Base-by-base conservation (phyloP, 257 asterid species). In the Prunella vulgaris region DNA sequence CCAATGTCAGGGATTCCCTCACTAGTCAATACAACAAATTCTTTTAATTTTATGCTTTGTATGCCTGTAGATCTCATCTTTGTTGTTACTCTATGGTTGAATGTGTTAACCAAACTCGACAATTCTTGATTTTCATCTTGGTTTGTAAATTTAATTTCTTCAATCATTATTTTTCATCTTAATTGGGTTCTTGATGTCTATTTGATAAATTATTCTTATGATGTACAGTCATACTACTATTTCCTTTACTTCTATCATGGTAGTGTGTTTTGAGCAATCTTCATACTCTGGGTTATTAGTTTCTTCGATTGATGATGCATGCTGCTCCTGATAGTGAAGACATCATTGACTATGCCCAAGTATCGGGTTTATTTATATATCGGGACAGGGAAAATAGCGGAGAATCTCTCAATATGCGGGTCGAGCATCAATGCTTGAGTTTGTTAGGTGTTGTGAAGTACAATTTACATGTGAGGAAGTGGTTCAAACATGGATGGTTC, bases 1-100 rank as follows among this genome's bases (percentile, higher is more conserved):
- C 96, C 20, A 84, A 83, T 85, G 95, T 94, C 77, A 80, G 83
- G 70, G 81, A 82, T 68, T 94, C 99, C 17, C 84, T 94, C 73
- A 86, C 96, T 13, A 71, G 90, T 70, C 96, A 91, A 76, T 91
- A 82, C 82, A 81, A 77, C 93, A 85, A 63, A 4, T 75, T 85
- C 76, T 85, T 91, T 84, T 86, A 76, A 66, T 20, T 52, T 28
- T 74, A 27, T 61, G 6, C 44, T 64, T 49, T 33, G 8, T 12
- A 10, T 51, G 71, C 38, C 10, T 59, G 44, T 80, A 70, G 57
- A 63, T 74, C 33, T 73, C 28, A 54, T 48, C 56, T 42, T n/a
- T 61, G 33, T 59, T 75, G 78, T 77, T 46, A 75, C 64, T 72
- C 48, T 5, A 8, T 21, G 60, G 33, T 70, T 66, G 27, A 66